phyloP scores from a whole-genome alignment of 108 stramenopile species.

The Parmales sp. region DNA sequence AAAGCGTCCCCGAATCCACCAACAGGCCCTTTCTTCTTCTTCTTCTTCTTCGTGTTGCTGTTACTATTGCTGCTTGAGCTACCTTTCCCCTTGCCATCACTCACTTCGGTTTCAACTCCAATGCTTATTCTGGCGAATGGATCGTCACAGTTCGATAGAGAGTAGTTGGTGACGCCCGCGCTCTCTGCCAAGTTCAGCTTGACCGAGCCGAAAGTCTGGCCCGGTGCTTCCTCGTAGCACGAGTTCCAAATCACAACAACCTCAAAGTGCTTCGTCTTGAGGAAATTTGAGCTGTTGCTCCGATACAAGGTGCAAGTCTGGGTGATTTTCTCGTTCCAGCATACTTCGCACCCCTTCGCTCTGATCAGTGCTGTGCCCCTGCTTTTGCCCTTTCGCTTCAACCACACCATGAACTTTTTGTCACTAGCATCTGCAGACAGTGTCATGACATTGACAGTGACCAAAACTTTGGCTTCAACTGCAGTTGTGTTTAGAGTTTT shows the following conservation, averaged over 20 bases:
- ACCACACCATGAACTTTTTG: conserved; percentile 10
- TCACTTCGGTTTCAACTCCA: neutral
- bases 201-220: neutral
- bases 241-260: neutral
- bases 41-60: no score
- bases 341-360: neutral
- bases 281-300: neutral
- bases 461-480: neutral
- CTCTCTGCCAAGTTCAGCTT: neutral
- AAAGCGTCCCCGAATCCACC: neutral
- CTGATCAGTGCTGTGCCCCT: neutral
- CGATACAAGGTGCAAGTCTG: neutral
- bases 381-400: neutral
- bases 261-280: neutral
- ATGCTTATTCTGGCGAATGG: neutral
- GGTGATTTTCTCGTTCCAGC: neutral
- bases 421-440: neutral
- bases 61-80: neutral
- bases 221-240: conserved; percentile 3
- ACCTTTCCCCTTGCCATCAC: neutral
- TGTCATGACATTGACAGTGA: neutral
- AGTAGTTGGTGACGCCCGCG: neutral
- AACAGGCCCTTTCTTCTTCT: neutral
- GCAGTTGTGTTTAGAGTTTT: conserved; percentile 5
- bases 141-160: neutral